These are phyloP conservation scores for Piper longum DNA, from an alignment of 164 flowering plant genomes.

Conservation along the genomic window DNA sequence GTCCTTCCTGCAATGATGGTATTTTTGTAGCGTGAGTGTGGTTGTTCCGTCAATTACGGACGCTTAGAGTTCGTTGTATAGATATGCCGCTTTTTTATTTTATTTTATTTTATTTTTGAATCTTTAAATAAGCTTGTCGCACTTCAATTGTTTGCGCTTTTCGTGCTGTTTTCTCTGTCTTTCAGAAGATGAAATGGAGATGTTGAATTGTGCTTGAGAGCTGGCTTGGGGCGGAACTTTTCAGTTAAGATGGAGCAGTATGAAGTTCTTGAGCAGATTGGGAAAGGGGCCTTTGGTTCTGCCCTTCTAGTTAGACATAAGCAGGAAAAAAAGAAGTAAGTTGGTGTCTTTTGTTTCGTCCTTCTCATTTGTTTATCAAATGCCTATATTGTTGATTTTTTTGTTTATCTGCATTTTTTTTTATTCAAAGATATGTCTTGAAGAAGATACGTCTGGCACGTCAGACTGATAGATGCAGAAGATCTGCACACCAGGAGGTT, in stretches of 20 bases:
- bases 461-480: conserved; percentile 84
- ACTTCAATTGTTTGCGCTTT: too few species aligned
- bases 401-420: conserved; percentile 3
- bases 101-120: too few species aligned
- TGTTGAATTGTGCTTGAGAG: too few species aligned
- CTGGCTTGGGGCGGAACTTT: not conserved
- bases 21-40: too few species aligned
- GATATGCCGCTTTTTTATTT: too few species aligned
- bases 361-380: not conserved
- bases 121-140: too few species aligned
- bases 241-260: conserved; percentile 63
- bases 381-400: not conserved
- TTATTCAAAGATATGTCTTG: conserved; percentile 61
- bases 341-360: not conserved
- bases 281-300: conserved; percentile 96
- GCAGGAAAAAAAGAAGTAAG: conserved; percentile 85
- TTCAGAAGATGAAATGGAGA: too few species aligned
- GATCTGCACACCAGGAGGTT: conserved; percentile 98
- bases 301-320: conserved; percentile 94
- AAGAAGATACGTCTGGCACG: conserved; percentile 98
- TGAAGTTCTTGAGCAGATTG: conserved; percentile 87
- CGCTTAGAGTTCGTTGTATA: too few species aligned
- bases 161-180: too few species aligned
- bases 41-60: too few species aligned
- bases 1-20: too few species aligned